Evolutionary conservation across 192 early-diverging fungal species (phyloP), one percentile per base, ranked within the genome.

Genomic region (Coemansia sp.): DNA sequence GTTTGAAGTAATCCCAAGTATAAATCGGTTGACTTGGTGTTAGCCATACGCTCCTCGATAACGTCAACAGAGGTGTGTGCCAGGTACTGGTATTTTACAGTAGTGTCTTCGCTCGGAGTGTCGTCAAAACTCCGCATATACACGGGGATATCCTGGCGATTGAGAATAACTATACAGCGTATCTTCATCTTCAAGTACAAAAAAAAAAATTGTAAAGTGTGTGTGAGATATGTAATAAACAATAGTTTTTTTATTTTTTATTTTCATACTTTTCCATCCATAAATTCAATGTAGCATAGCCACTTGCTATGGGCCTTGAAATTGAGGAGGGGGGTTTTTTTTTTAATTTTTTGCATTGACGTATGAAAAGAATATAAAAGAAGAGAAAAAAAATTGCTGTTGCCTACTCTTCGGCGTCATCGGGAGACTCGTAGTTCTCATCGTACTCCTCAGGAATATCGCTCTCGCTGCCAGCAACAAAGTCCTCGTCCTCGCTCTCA

Each of bases 31-130:
- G 88, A 68, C 70, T 92, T 92, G 50, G 42, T 42, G 33, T 76
- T 50, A 8, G 57, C 57, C 26, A 74, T n/a, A 11, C 73, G 70
- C 49, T 78, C 76, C 63, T 96, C 96, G 70, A 97, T 91, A 6
- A 95, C 86, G 78, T 97, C 96, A 72, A 88, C 89, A 1, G 94
- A 91, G 2, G 94, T 96, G 67, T 96, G 93, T n/a, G 91, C 92
- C 73, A 96, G 75, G 69, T 94, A 96, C 82, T 95, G 92, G 77
- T 91, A 95, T 69, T 95, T 93, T 23, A 96, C 86, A 69, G 94
- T 90, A 6, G 89, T 87, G 64, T 93, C 89, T 52, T 86, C 73
- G 17, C 79, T 14, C n/a, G 14, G 2, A 10, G 46, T 13, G 7
- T 30, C n/a, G 72, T 88, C 91, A 76, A 92, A 93, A 70, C 87